These are phyloP conservation scores for Agrocybe praecox DNA, from an alignment of 768 basidiomycete genomes.

Conservation along the genomic window DNA sequence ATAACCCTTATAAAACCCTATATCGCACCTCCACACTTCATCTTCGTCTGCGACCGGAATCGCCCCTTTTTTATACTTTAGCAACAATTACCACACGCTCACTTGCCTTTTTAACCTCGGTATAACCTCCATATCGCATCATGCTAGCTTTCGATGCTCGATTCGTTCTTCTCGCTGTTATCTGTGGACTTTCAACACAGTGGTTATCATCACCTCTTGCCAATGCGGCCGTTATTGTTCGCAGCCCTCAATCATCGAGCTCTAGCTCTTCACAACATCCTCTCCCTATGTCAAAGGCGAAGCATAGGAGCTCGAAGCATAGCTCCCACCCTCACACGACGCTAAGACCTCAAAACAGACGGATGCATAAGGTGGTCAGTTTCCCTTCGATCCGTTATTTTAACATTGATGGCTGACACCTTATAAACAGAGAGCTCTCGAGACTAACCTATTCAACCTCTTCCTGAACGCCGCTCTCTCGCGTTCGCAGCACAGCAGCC, in stretches of 20 bases:
- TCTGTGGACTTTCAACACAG: slow-evolving; percentile 47
- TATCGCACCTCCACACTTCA: slow-evolving; percentile 18
- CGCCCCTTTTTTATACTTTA: slow-evolving; percentile 20
- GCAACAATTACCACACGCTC: slow-evolving; percentile 14
- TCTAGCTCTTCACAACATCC: slow-evolving; percentile 9
- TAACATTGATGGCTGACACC: slow-evolving; percentile 7
- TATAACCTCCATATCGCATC: slow-evolving; percentile 15
- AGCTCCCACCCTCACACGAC: background rate
- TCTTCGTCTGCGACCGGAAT: slow-evolving; percentile 27
- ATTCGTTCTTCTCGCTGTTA: slow-evolving; percentile 46
- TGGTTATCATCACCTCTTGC: slow-evolving; percentile 31
- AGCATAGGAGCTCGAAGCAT: background rate
- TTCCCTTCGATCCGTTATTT: background rate
- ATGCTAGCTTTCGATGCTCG: slow-evolving; percentile 56
- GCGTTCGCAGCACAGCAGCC: slow-evolving; percentile 1
- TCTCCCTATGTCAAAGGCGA: slow-evolving; percentile 12
- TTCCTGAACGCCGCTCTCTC: background rate
- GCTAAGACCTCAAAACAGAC: background rate
- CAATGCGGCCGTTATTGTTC: slow-evolving; percentile 18
- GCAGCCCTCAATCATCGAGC: slow-evolving; percentile 5
- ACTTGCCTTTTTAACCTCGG: slow-evolving; percentile 4
- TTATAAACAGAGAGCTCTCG: background rate
- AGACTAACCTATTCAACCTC: background rate
- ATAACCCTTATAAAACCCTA: slow-evolving; percentile 13
- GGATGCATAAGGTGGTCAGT: slow-evolving; percentile 18